Evolutionary conservation across 495 filamentous ascomycete species (phyloP), one percentile per base, ranked within the genome.

Genomic region (Penicillium dipodomyicola): DNA sequence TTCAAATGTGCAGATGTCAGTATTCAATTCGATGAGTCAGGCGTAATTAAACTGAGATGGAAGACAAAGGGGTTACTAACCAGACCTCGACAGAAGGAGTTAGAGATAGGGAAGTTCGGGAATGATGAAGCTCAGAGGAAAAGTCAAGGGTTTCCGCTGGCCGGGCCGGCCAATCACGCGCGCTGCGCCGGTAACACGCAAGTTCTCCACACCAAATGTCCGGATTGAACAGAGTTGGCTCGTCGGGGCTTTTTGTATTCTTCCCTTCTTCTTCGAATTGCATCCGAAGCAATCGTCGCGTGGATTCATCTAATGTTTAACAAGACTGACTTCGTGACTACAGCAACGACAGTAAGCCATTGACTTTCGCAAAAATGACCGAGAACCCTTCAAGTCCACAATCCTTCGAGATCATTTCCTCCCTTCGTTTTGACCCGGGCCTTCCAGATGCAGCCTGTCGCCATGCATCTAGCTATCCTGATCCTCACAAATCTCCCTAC

Each of bases 401-500:
- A 48, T 42, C 61, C 1, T 88, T 90, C 58, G 69, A 79, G 39
- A 75, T 93, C 58, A 87, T 91, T 55, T 84, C 89, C 1, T 86
- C 90, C 9, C 80, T 94, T 49, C 87, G 77, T 52, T 92, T 87
- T 68, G 91, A 96, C 61, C 84, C 83, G 9, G 60, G 67, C 6
- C 84, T 96, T 29, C 71, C 78, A 29, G 65, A 64, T 25, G 68
- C 65, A 5, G 68, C 77, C 59, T 35, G 50, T 22, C 47, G 62
- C 25, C 60, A 75, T 37, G 76, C 78, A 72, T 77, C 82, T 42
- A 58, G 65, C 49, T 73, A 67, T 49, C 68, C 72, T 22, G 57
- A 64, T 29, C 66, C 67, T 11, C 72, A 77, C 19, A 58, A 76
- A 19, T 85, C 82, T n/a, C 84, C 84, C 1, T 87, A 94, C 64